A percentile compares a stretch with the other conserved stretches of the same genome.
Conservation (phyloP, 2,329 filamentous ascomycete species). For the Microsporum canis region DNA sequence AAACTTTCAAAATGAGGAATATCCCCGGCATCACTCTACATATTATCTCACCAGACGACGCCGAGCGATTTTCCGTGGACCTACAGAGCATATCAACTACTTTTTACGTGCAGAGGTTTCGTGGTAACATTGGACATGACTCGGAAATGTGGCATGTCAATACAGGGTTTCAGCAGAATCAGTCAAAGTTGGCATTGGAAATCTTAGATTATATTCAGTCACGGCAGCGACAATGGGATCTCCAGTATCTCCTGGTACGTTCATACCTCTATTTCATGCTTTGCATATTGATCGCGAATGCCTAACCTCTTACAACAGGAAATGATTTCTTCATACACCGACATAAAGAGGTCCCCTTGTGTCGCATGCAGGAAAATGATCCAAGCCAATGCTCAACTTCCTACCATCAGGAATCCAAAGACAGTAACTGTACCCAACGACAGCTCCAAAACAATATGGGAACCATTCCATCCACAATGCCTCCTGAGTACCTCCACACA, state of each 20-base stretch:
- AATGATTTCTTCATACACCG: conserved; percentile 33
- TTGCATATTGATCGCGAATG: not conserved
- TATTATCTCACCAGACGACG: conserved; percentile 17
- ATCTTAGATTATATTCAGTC: conserved; percentile 28
- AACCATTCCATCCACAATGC: conserved; percentile 27
- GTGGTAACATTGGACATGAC: conserved; percentile 11
- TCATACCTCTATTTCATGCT: conserved; percentile 5
- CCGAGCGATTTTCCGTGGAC: conserved; percentile 17
- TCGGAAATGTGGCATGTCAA: conserved; percentile 26
- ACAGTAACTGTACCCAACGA: conserved; percentile 13
- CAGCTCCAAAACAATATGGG: conserved; percentile 21
- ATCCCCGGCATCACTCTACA: conserved; percentile 24
- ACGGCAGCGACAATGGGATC: conserved; percentile 29
- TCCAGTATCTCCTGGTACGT: conserved; percentile 28
- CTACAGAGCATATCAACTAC: conserved; percentile 26
- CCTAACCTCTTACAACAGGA: conserved; percentile 21
- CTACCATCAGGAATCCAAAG: conserved; percentile 26
- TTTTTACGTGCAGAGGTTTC: conserved; percentile 24
- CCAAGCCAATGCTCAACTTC: conserved; percentile 30
- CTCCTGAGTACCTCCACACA: conserved; percentile 8
- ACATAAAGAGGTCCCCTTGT: conserved; percentile 31
- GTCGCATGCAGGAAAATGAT: conserved; percentile 29
- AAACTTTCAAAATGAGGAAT: conserved; percentile 21
- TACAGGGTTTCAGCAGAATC: conserved; percentile 14
- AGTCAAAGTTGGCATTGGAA: conserved; percentile 26